A percentile compares a stretch with the other conserved stretches of the same genome.
Conservation (phyloP, 352 stramenopile genomes). For the Saprolegnia diclina region DNA sequence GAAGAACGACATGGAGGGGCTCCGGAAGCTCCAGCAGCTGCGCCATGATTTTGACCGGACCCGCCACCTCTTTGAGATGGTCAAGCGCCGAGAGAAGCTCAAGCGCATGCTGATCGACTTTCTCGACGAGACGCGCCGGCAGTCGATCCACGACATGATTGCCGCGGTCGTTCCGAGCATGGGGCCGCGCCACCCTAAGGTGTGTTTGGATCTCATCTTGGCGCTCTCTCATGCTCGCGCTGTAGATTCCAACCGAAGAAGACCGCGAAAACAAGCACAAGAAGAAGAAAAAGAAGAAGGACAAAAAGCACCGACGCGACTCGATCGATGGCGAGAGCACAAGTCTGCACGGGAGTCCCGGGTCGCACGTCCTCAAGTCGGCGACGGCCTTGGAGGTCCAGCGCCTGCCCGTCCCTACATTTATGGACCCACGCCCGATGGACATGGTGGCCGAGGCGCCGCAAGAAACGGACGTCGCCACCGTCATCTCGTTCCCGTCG, state of each 20-base stretch:
- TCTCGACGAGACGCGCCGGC: conserved; percentile 62
- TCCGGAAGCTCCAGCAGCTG: conserved; percentile 91
- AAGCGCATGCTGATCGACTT: conserved; percentile 78
- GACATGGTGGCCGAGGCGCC: neutral
- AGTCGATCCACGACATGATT: conserved; percentile 60
- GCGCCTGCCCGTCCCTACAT: neutral
- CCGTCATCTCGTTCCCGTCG: conserved; percentile 45
- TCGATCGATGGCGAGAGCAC: neutral
- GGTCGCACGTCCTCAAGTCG: neutral
- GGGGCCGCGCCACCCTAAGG: conserved; percentile 40
- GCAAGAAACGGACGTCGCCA: conserved; percentile 8
- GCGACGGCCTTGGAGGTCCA: conserved; percentile 7
- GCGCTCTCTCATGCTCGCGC: neutral
- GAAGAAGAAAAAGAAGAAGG: conserved; percentile 62
- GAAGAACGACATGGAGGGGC: conserved; percentile 95
- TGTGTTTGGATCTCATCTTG: neutral
- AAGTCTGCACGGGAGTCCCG: neutral
- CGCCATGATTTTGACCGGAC: conserved; percentile 91
- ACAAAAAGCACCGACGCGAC: neutral
- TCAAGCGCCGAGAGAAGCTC: conserved; percentile 80
- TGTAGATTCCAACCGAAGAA: conserved; percentile 35
- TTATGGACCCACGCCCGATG: neutral
- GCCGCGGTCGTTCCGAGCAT: conserved; percentile 30
- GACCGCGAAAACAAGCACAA: conserved; percentile 53
- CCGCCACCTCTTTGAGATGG: conserved; percentile 71